Evolutionary conservation across 2,329 filamentous ascomycete genomes (phyloP), one percentile per base, ranked within the genome.

Genomic region (Aspergillus fijiensis): DNA sequence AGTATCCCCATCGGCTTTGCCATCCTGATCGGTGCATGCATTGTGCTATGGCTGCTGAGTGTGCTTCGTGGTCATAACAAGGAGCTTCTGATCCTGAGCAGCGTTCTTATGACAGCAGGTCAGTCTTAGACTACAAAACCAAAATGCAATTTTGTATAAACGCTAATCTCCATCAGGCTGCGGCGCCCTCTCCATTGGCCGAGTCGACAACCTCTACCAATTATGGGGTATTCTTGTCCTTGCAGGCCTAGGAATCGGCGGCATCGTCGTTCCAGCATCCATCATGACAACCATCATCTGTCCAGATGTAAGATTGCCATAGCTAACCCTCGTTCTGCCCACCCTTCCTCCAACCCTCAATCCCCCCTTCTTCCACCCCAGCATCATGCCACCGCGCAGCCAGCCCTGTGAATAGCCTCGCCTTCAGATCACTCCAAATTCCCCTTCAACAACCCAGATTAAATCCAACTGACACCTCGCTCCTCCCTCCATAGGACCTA

Each of bases 221-320:
- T 74, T 87, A 16, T 88, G 84, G 76, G 82, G 79, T 14, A 74
- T 89, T 27, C 77, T 89, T n/a, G 76, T 84, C 14, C 69, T 89
- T 4, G 85, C 86, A 1, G 84, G 85, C 4, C 72, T 89, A 2
- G 88, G 88, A 6, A 85, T 89, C 4, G 88, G 87, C 6, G 87
- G 85, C 1, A 87, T 90, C 54, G 84, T 89, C 16, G 84, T 90
- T 5, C 88, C 87, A 0, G 84, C 85, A 1, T 86, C 85, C 1
- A 87, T 89, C 65, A 87, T 90, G 59, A 85, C 85, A 6, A 87
- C 86, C 10, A 89, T 90, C 66, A 86, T 89, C 65, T 89, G 86
- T 62, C 87, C 88, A 0, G 85, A 88, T 68, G 87, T 78, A 66
- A 62, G 74, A 47, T 9, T 5, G 14, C 14, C 33, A 35, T 35